Evolutionary conservation across 805 yeast genomes (phyloP).

Genomic region (Scheffersomyces ergatensis): DNA sequence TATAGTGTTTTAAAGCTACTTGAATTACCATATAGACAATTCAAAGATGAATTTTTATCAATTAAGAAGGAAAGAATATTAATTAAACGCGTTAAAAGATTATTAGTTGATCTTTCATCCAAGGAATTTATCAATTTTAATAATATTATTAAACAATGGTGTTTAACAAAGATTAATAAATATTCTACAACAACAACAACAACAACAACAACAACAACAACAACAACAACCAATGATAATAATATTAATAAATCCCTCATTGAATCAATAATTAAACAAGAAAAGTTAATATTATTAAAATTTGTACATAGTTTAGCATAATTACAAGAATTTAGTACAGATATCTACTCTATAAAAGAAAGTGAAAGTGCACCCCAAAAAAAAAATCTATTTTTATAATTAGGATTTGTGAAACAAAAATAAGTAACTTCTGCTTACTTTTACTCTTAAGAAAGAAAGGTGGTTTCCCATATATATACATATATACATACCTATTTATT

Average conservation of each 20-base stretch:
- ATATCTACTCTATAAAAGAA: no score
- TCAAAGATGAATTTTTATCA: constrained; percentile 18
- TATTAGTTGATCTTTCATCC: constrained; percentile 13
- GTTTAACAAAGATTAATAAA: constrained; percentile 17
- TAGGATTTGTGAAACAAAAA: no score
- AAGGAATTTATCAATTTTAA: constrained; percentile 5
- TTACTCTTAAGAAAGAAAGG: no score
- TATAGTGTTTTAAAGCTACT: constrained; percentile 32
- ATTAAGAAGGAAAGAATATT: constrained; percentile 16
- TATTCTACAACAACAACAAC: constrained; percentile 10
- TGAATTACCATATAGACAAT: constrained; percentile 24
- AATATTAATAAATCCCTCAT: constrained; percentile 12
- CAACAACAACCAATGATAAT: neutral
- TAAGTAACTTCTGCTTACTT: no score
- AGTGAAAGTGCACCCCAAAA: no score
- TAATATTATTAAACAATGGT: constrained; percentile 21
- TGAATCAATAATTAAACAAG: constrained; percentile 19
- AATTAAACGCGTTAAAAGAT: constrained; percentile 13
- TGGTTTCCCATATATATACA: no score
- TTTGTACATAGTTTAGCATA: no score
- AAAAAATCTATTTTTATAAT: no score
- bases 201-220: no score
- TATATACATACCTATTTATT: no score
- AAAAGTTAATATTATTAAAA: constrained; percentile 20
- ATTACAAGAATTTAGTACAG: no score